Evolutionary conservation across 768 basidiomycete genomes (phyloP), one percentile per base, ranked within the genome.

Genomic region (Leccinum pellstonianum): DNA sequence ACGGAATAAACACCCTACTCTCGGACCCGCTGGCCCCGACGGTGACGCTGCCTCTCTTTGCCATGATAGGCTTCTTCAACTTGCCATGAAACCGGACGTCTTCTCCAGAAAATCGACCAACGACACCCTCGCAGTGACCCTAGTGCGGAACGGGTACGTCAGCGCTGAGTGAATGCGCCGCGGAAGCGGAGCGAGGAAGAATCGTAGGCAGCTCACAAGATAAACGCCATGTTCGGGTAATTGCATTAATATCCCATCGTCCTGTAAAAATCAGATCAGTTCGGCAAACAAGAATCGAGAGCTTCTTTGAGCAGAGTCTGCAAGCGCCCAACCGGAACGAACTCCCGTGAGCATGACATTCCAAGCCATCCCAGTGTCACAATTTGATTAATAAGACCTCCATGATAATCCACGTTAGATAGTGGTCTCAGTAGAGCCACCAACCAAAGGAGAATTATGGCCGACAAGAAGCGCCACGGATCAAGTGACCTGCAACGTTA

Each of bases 91-190:
- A 90, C 7, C 76, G 81, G 10, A 95, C 92, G 58, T 87, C 77
- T 21, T 72, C 62, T 0, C 81, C 85, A 17, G 76, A 74, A 68
- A 95, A 93, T 5, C 84, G 80, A 10, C 92, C 92, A 3, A 94
- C 88, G 55, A 94, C 89, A 56, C 87, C 92, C 75, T 95, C 92
- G 68, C 92, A 95, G 64, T 87, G 90, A 5, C 93, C 92, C 91
- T 92, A 19, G 7, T 25, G 4, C 5, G 29, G 21, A 33, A 29
- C 6, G 25, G 29, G 29, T n/a, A 10, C 27, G 43, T 64, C 35
- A 62, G 67, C 10, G 10, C 14, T 25, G 29, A 43, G 15, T 5
- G n/a, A 23, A 46, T 7, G 5, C 5, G 23, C 27, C 29, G 29
- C 29, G 29, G 29, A 29, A 29, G 8, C 29, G 29, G 29, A 29